These are phyloP conservation scores for Beta macrorhiza DNA, from an alignment of 179 eudicot genomes.

Conservation along the genomic window DNA sequence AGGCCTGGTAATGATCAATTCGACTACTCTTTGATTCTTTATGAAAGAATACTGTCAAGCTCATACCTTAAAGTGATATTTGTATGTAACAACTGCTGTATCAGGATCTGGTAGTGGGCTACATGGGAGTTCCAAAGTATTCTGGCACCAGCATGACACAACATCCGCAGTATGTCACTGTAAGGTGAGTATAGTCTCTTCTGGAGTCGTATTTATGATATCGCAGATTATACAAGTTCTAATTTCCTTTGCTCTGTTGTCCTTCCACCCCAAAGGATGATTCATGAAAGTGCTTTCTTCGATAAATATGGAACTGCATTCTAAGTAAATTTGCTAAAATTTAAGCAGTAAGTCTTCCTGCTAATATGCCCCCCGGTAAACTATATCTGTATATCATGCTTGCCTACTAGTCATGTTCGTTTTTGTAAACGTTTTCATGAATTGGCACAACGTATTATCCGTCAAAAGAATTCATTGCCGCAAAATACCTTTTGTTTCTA, in stretches of 20 bases:
- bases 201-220: background rate
- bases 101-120: constrained; percentile 96
- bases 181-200: constrained; percentile 49
- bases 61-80: background rate
- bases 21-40: background rate
- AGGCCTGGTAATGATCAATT: background rate
- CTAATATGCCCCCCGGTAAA: too few relatives aligned
- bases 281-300: too few relatives aligned
- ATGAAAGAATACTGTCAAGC: background rate
- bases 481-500: background rate
- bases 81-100: constrained; percentile 9
- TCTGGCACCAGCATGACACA: constrained; percentile 89
- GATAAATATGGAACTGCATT: too few relatives aligned
- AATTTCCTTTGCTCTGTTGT: background rate
- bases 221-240: background rate
- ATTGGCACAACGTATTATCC: too few relatives aligned
- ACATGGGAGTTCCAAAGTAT: constrained; percentile 98
- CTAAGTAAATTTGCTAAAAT: too few relatives aligned
- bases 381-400: background rate
- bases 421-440: background rate
- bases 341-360: background rate
- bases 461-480: too few relatives aligned
- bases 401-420: background rate
- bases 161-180: constrained; percentile 95
- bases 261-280: background rate